Evolutionary conservation across 108 stramenopile genomes (phyloP), one percentile per base, ranked within the genome.

Genomic region (Skeletonema potamos): DNA sequence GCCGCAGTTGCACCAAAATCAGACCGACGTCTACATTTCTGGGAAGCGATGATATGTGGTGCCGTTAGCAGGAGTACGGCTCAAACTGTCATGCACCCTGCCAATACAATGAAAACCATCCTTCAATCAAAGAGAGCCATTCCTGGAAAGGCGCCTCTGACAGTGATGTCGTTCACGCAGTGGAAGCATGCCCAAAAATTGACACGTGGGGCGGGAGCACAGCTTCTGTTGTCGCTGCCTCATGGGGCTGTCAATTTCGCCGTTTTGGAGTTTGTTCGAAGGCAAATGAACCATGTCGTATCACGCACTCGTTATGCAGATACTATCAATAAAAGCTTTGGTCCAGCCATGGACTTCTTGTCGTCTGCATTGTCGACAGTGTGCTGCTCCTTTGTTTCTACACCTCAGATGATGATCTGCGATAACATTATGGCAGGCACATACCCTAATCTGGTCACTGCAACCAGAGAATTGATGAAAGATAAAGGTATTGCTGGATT

Each of bases 361-460:
- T 93, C 93, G n/a, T 90, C 85, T 34, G 91, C 96, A 13, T 70
- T 96, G 37, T 87, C 93, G 13, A 99, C 98, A 6, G 73, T 97
- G 12, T 86, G 94, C 59, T 97, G 97, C 76, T 95, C 93, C 27
- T 82, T 96, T 6, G 92, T 96, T 18, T 87, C 87, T 12, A 96
- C 95, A 18, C 96, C 97, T 0, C 97, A 98, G 76, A 98, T 98
- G 97, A 97, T 99, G 92, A 91, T 99, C 32, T 79, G 77, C 18
- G 88, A 91, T 74, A 94, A 98, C 60, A 96, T 99, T 64, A 99
- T 99, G 98, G 96, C 96, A 6, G 98, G 97, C 22, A 92, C 89
- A 36, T 97, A 97, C 80, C 85, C 87, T 0, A 89, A 94, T 83
- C 77, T 98, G 24, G 27, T 69, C 4, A 61, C 29, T 18, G 97